Evolutionary conservation across 768 basidiomycete genomes (phyloP), one percentile per base, ranked within the genome.

Genomic region (Steccherinum ochraceum): DNA sequence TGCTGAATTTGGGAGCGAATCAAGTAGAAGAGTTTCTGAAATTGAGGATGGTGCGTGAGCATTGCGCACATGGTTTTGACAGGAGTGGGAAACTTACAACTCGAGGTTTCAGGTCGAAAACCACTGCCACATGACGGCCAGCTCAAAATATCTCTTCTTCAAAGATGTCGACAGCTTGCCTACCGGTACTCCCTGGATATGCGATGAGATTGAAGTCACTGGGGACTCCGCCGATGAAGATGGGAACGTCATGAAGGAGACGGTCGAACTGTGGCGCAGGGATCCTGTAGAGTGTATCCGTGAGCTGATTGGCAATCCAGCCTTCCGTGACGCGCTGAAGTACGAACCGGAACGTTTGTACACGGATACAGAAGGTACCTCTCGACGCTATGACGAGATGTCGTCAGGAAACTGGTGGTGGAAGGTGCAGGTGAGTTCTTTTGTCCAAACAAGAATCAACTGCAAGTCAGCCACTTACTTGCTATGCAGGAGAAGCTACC

Each of bases 321-420:
- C 27, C 2, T 53, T 56, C 40, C 5, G 39, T 7, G 46, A 48
- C 0, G 18, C 42, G 12, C 46, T 51, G 20, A 25, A 50, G 2
- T 52, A 46, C 18, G 40, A 45, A 20, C 52, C 55, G 12, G 45
- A 51, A 19, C 20, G 41, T 16, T 13, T 53, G 7, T 40, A 7
- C 12, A 30, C 12, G n/a, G 48, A 40, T 27, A 47, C 24, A 0
- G 59, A 61, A 3, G 30, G 60, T 12, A 63, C 42, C 2, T 46
- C 51, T 1, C 54, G 66, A 0, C 20, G 73, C 0, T 74, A 64
- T 50, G 47, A 52, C 46, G 72, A 78, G 45, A 71, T 77, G 69
- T 64, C 73, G 46, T 74, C 75, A 0, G 73, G 69, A 0, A 64
- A 70, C 41, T 79, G 77, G 77, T 78, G 77, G 78, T 75, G 72